These are phyloP conservation scores for Fusarium penzigii DNA, from an alignment of 2,329 filamentous ascomycete genomes.

Conservation along the genomic window DNA sequence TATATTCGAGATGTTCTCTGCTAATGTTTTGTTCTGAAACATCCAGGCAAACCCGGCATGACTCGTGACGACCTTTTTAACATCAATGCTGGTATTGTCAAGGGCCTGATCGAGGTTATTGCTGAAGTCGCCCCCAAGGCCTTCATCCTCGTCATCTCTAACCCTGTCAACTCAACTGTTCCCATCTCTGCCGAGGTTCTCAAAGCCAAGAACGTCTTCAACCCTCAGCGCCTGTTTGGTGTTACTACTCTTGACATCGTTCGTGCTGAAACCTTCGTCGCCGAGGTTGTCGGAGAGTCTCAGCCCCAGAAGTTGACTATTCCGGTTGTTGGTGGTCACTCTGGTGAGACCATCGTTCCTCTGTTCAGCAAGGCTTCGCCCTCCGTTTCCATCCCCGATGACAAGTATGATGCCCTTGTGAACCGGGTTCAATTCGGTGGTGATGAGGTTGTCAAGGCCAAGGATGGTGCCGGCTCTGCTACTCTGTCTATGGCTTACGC, in stretches of 20 bases:
- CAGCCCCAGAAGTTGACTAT: conserved; percentile 82
- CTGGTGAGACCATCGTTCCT: conserved; percentile 95
- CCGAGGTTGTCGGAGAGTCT: conserved; percentile 78
- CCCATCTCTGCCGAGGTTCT: conserved; percentile 97
- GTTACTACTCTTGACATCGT: conserved; percentile 99
- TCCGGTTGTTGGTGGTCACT: conserved; percentile 95
- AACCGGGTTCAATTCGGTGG: conserved; percentile 98
- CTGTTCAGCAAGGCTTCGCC: conserved; percentile 92
- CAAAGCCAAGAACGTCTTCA: conserved; percentile 89
- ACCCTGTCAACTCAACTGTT: conserved; percentile 99
- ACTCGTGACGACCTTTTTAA: conserved; percentile 99
- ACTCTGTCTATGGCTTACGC: conserved; percentile 96
- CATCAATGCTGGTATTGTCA: conserved; percentile 98
- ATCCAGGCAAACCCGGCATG: conserved; percentile 94
- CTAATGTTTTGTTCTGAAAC: not conserved
- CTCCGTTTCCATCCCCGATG: conserved; percentile 74
- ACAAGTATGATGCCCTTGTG: conserved; percentile 88
- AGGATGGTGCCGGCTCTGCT: conserved; percentile 86
- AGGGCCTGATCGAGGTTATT: conserved; percentile 85
- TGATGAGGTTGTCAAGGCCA: conserved; percentile 95
- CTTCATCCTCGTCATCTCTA: conserved; percentile 95
- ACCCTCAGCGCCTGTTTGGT: conserved; percentile 94
- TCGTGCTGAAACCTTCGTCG: conserved; percentile 94
- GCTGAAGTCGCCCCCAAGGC: conserved; percentile 90
- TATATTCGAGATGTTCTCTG: conserved; percentile 17